Evolutionary conservation across 108 stramenopile species (phyloP).

Genomic region (Cyclotella atomus): DNA sequence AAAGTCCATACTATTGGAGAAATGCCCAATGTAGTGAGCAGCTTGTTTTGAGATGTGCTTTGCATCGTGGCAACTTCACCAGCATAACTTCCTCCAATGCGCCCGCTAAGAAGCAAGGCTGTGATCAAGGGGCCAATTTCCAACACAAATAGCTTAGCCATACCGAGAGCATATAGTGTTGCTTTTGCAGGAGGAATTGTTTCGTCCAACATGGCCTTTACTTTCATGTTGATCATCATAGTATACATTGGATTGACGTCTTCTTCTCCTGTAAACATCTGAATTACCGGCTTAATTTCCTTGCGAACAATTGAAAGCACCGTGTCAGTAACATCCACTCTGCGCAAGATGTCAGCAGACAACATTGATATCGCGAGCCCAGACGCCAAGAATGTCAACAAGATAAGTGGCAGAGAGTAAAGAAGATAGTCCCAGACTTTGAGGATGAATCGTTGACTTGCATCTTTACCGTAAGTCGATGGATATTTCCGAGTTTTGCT

Average conservation of each 20-base stretch:
- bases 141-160: conserved; percentile 82
- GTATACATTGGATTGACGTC: conserved; percentile 61
- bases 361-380: conserved; percentile 87
- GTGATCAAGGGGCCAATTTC: conserved; percentile 85
- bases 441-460: conserved; percentile 52
- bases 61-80: conserved; percentile 85
- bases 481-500: conserved; percentile 24
- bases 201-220: conserved; percentile 54
- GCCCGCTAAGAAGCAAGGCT: conserved; percentile 72
- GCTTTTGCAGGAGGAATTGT: conserved; percentile 83
- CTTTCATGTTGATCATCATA: conserved; percentile 77
- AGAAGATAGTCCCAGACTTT: conserved; percentile 72
- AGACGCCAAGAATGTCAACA: conserved; percentile 72
- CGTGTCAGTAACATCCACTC: conserved; percentile 69
- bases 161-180: conserved; percentile 74
- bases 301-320: conserved; percentile 69
- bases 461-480: conserved; percentile 49
- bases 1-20: conserved; percentile 70
- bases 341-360: conserved; percentile 64
- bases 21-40: conserved; percentile 70
- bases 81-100: conserved; percentile 82
- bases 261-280: conserved; percentile 73
- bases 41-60: conserved; percentile 77
- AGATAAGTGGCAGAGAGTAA: conserved; percentile 73
- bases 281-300: conserved; percentile 74